Percentiles rank a stretch among this genome's conserved stretches.
phyloP scores from a whole-genome alignment of 768 basidiomycete species.

The Suillus clintonianus region DNA sequence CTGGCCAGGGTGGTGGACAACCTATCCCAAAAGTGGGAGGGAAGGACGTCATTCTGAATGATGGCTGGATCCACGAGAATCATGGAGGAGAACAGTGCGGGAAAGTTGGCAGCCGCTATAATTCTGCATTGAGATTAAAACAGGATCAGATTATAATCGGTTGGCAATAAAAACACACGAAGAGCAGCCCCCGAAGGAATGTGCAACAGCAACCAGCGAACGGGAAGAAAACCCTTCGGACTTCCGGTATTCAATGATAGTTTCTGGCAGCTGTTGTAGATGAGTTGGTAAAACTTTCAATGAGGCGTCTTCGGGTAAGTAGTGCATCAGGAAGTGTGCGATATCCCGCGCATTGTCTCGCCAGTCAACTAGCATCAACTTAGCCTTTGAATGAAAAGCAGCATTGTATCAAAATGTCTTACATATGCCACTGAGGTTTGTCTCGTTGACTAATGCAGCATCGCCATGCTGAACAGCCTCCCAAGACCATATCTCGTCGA shows the following conservation, averaged over 20 bases:
- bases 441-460: no score
- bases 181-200: constrained; percentile 83
- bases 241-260: constrained; percentile 44
- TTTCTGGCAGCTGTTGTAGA: constrained; percentile 47
- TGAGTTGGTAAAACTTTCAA: constrained; percentile 48
- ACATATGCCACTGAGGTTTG: no score
- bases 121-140: constrained; percentile 38
- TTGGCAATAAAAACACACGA: constrained; percentile 47
- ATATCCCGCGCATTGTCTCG: constrained; percentile 76
- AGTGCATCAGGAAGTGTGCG: constrained; percentile 68
- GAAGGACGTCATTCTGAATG: constrained; percentile 15
- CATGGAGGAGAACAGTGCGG: constrained; percentile 68
- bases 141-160: not conserved
- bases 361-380: constrained; percentile 65
- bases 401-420: no score
- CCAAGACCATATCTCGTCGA: no score
- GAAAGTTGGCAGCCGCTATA: constrained; percentile 64
- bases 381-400: no score
- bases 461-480: no score
- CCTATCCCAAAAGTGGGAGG: no score
- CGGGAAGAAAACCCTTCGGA: constrained; percentile 50
- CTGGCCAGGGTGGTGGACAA: constrained; percentile 54
- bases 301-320: constrained; percentile 51
- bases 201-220: constrained; percentile 71
- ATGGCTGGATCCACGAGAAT: constrained; percentile 83